These are phyloP conservation scores for Diaporthe ampelina DNA, from an alignment of 2,329 filamentous ascomycete species.

Conservation along the genomic window DNA sequence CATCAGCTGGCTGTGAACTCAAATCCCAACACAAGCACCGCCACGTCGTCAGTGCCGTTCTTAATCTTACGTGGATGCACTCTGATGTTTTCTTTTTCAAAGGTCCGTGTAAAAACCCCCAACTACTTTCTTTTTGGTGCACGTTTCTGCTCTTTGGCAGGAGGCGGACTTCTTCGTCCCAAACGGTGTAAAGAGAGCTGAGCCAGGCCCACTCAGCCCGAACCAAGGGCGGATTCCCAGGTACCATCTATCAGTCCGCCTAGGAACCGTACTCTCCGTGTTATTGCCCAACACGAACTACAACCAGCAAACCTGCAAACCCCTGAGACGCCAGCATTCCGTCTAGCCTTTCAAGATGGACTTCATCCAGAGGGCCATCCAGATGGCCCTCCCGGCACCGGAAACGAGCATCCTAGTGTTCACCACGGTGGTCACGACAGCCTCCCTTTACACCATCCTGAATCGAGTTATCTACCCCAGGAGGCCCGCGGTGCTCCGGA, in stretches of 20 bases:
- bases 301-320: background rate
- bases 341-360: background rate
- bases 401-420: background rate
- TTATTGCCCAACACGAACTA: background rate
- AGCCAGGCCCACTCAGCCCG: background rate
- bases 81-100: background rate
- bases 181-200: background rate
- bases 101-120: background rate
- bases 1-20: background rate
- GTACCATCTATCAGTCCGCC: background rate
- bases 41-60: background rate
- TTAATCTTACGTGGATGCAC: background rate
- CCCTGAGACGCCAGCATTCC: background rate
- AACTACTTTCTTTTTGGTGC: background rate
- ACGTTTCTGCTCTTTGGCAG: background rate
- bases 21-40: conserved; percentile 1
- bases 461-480: conserved; percentile 9
- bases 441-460: conserved; percentile 21
- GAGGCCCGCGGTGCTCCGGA: conserved; percentile 27
- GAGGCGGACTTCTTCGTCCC: background rate
- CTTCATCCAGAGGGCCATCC: background rate
- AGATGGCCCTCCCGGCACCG: background rate
- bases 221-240: background rate
- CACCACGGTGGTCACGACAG: conserved; percentile 15
- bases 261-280: background rate